Conservation (phyloP, 164 flowering plant species). For the Dillenia turbinata region DNA sequence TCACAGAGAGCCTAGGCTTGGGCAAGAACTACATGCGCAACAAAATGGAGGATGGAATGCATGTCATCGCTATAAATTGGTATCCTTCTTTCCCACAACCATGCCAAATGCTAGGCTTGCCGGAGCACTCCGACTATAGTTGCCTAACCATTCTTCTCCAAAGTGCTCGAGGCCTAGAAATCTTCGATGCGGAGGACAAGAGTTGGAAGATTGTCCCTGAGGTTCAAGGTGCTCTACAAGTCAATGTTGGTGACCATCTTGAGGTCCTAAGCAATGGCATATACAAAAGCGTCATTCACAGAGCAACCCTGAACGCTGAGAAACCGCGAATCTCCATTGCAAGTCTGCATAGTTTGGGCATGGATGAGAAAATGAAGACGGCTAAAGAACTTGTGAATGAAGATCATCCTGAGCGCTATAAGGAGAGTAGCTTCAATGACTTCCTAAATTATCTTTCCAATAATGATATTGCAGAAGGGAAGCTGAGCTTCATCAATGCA, state of each 20-base stretch:
- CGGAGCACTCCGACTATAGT: slow-evolving; percentile 54
- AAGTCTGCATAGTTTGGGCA: slow-evolving; percentile 39
- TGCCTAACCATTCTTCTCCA: slow-evolving; percentile 49
- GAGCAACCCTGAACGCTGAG: slow-evolving; percentile 27
- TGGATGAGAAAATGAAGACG: slow-evolving; percentile 34
- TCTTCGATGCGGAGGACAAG: slow-evolving; percentile 18
- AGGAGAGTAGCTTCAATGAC: slow-evolving; percentile 38
- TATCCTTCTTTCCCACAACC: slow-evolving; percentile 57
- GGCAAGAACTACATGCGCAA: slow-evolving; percentile 20
- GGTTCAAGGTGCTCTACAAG: slow-evolving; percentile 29
- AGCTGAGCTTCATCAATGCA: slow-evolving; percentile 28
- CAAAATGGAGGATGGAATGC: slow-evolving; percentile 40
- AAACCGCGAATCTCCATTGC: slow-evolving; percentile 40
- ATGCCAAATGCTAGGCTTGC: slow-evolving; percentile 31
- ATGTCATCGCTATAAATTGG: slow-evolving; percentile 45
- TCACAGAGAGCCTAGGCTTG: slow-evolving; percentile 47
- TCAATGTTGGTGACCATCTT: slow-evolving; percentile 52
- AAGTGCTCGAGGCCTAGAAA: slow-evolving; percentile 40
- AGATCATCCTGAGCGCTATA: slow-evolving; percentile 27
- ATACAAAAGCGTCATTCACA: slow-evolving; percentile 48
- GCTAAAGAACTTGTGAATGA: slow-evolving; percentile 40
- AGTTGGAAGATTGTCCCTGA: slow-evolving; percentile 32
- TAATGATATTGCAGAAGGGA: slow-evolving; percentile 34
- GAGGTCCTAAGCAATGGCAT: slow-evolving; percentile 53
- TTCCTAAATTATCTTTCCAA: slow-evolving; percentile 38